Percentiles rank a stretch among this genome's conserved stretches.
Evolutionary conservation across 768 basidiomycete genomes (phyloP).

Genomic region (Cyclocybe cylindracea): DNA sequence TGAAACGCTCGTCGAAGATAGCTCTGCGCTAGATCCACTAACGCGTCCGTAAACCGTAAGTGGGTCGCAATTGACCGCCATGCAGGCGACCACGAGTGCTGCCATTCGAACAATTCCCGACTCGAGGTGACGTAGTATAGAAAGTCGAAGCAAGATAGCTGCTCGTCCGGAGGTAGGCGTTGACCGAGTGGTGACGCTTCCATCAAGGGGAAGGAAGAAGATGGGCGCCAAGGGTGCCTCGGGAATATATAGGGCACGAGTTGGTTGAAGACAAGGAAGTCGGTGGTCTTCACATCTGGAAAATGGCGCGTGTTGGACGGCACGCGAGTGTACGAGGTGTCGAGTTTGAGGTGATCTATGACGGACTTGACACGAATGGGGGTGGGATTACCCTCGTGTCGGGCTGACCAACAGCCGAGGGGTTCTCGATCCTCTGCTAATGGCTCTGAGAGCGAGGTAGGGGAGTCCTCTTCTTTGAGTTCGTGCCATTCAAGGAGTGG

Average conservation of each 20-base stretch:
- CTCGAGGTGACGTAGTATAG: conserved; percentile 30
- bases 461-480: conserved; percentile 35
- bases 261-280: conserved; percentile 25
- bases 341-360: conserved; percentile 30
- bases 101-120: conserved; percentile 27
- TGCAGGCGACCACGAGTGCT: conserved; percentile 38
- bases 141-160: conserved; percentile 34
- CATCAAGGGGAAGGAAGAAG: conserved; percentile 23
- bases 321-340: conserved; percentile 35
- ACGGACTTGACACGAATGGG: conserved; percentile 21
- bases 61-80: conserved; percentile 41
- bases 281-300: conserved; percentile 14
- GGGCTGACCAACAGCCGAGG: conserved; percentile 35
- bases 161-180: conserved; percentile 25
- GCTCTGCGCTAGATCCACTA: conserved; percentile 28
- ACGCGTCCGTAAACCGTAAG: conserved; percentile 32
- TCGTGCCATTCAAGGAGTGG: conserved; percentile 52
- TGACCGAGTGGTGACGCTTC: conserved; percentile 26
- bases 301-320: conserved; percentile 23
- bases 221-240: conserved; percentile 16
- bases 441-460: conserved; percentile 19
- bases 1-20: conserved; percentile 32
- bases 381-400: conserved; percentile 16
- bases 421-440: conserved; percentile 13
- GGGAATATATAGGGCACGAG: conserved; percentile 32